Base-by-base conservation (phyloP, 1,284 basidiomycete species). In the Mycena citricolor region DNA sequence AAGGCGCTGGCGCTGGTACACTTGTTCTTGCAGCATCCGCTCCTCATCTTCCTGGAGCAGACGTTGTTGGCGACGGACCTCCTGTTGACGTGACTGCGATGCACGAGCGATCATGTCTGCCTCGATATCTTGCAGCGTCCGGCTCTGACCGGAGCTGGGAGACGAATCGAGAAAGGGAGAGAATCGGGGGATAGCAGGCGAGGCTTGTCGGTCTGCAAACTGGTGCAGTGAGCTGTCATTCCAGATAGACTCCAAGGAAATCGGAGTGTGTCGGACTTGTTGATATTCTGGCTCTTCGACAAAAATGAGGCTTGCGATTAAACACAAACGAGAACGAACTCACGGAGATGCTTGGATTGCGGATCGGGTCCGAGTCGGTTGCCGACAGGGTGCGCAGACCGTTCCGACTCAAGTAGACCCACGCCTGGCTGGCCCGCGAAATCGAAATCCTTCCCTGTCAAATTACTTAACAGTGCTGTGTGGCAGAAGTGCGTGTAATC, bases 121-220 rank as follows among this genome's bases (percentile, higher is more conserved):
- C 63, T 99, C 95, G 51, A 98, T 90, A 63, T 98, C 93, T 54
- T 94, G 90, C 20, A 98, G 66, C 0, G 92, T 95, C 44, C 86
- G 81, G 81, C 77, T 26, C 81, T 78, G 2, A 63, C 67, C 32
- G 69, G 70, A 11, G 42, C 20, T 6, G 49, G 37, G 44, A 45
- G 70, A 58, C 6, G 63, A 60, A 26, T 61, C 56, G 17, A 61
- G 54, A 32, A 67, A 68, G 14, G 64, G 62, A 25, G 64, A 69
- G 51, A 66, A 64, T 45, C 62, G 59, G 6, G 64, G 39, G 63
- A 49, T 43, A 31, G 42, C 48, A 56, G 31, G 39, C 54, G 58
- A 48, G 55, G 43, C 33, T 58, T 58, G 21, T 59, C 56, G 40
- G 57, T 56, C 8, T 44, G 31, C 24, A 40, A 58, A 58, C 53